phyloP scores from a whole-genome alignment of 306 rosid species.

The Psophocarpus tetragonolobus region DNA sequence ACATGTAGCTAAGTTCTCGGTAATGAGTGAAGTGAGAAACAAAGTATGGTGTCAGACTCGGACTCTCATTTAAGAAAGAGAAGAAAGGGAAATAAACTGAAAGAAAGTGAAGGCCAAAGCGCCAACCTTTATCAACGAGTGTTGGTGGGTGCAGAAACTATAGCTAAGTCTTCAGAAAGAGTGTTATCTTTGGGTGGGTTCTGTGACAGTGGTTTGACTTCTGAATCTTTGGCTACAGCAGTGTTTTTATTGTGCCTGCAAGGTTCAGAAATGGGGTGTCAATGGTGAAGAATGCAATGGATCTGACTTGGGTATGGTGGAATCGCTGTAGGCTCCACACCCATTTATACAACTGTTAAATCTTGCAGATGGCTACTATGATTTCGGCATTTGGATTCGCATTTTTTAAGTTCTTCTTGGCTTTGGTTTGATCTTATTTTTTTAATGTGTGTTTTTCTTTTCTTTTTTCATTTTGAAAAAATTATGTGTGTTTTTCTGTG shows the following conservation, averaged over 20 bases:
- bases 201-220: constrained; percentile 3
- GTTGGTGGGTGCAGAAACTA: constrained; percentile 36
- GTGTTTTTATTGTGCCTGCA: constrained; percentile 37
- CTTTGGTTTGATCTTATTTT: neutral
- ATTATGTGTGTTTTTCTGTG: neutral
- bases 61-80: constrained; percentile 27
- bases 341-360: constrained; percentile 49
- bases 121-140: constrained; percentile 42
- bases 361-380: constrained; percentile 41
- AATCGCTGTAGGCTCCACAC: constrained; percentile 62
- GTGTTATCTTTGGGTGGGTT: neutral
- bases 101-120: constrained; percentile 44
- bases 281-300: constrained; percentile 48
- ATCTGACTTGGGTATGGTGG: constrained; percentile 62
- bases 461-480: no score
- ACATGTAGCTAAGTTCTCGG: neutral
- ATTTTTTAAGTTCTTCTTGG: constrained; percentile 3
- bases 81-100: constrained; percentile 1
- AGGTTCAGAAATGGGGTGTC: constrained; percentile 55
- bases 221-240: constrained; percentile 19
- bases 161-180: constrained; percentile 15
- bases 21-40: constrained; percentile 25
- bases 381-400: constrained; percentile 43
- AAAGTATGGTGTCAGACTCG: constrained; percentile 15
- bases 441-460: no score